Evolutionary conservation across 495 filamentous ascomycete genomes (phyloP).

Genomic region (Letharia columbiana): DNA sequence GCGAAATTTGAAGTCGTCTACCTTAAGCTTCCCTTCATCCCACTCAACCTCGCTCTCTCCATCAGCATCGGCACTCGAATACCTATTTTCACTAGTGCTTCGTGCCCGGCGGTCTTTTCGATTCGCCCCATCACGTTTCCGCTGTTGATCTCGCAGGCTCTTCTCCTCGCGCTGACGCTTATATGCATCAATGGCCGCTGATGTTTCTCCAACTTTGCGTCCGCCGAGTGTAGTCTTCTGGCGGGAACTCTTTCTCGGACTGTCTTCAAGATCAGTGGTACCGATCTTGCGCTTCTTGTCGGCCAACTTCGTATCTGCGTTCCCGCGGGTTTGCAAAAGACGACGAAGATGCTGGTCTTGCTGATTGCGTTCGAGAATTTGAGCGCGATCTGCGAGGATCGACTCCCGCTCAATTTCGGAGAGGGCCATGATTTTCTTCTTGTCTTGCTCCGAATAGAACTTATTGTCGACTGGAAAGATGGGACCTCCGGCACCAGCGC

Average conservation of each 20-base stretch:
- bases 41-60: slow-evolving; percentile 75
- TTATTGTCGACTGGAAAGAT: slow-evolving; percentile 85
- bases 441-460: slow-evolving; percentile 71
- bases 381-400: slow-evolving; percentile 79
- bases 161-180: slow-evolving; percentile 81
- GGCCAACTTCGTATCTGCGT: slow-evolving; percentile 44
- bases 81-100: slow-evolving; percentile 33
- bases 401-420: slow-evolving; percentile 85
- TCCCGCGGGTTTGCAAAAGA: slow-evolving; percentile 60
- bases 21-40: slow-evolving; percentile 37
- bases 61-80: slow-evolving; percentile 59
- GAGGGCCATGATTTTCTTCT: slow-evolving; percentile 73
- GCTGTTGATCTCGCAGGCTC: slow-evolving; percentile 57
- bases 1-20: slow-evolving; percentile 37
- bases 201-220: slow-evolving; percentile 70
- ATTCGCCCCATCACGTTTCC: slow-evolving; percentile 57
- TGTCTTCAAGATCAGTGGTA: slow-evolving; percentile 60
- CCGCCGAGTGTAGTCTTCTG: slow-evolving; percentile 70
- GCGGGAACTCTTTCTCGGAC: slow-evolving; percentile 69
- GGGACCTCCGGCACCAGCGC: slow-evolving; percentile 49
- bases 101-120: slow-evolving; percentile 49
- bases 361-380: slow-evolving; percentile 65
- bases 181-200: slow-evolving; percentile 68
- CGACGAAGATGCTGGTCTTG: slow-evolving; percentile 81
- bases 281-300: slow-evolving; percentile 71